Percentiles rank a stretch among this genome's conserved stretches.
Conservation (phyloP, 768 basidiomycete genomes). For the Rhodotorula babjevae region DNA sequence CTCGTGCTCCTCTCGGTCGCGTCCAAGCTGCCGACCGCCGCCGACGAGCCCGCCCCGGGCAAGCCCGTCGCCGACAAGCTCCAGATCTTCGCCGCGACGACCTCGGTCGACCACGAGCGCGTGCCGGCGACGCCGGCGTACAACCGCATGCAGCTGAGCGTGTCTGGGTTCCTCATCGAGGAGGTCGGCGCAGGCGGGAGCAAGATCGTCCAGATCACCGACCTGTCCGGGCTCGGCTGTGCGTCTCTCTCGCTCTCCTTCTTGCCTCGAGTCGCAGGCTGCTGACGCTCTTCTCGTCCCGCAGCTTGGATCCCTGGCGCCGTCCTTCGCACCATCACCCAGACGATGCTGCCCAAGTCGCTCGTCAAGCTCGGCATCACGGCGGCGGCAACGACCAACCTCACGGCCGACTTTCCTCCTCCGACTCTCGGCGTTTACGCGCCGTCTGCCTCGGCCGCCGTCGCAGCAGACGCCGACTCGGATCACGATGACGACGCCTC, state of each 20-base stretch:
- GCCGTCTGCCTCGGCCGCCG: not conserved
- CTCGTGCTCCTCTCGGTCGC: constrained; percentile 41
- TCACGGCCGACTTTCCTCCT: constrained; percentile 34
- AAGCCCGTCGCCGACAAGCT: constrained; percentile 1
- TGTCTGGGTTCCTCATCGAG: constrained; percentile 40
- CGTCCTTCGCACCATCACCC: constrained; percentile 35
- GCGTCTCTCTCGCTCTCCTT: constrained; percentile 1
- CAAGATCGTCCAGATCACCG: constrained; percentile 39
- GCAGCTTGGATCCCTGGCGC: constrained; percentile 36
- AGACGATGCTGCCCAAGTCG: constrained; percentile 40
- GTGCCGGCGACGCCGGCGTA: constrained; percentile 24
- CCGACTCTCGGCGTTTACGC: constrained; percentile 26
- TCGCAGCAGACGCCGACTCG: not conserved
- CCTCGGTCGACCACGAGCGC: constrained; percentile 30
- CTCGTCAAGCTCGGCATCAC: constrained; percentile 38
- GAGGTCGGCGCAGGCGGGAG: constrained; percentile 27
- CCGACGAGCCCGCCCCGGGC: not conserved
- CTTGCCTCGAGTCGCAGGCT: no score
- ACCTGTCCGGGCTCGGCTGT: constrained; percentile 39
- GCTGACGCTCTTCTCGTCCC: not conserved
- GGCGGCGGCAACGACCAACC: constrained; percentile 1
- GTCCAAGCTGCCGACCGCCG: constrained; percentile 17
- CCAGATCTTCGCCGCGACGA: constrained; percentile 26
- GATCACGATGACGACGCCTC: not conserved
- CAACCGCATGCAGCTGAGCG: constrained; percentile 38